Percentiles rank a stretch among this genome's conserved stretches.
Conservation (phyloP, 78 protist species). For the Guillardia theta region DNA sequence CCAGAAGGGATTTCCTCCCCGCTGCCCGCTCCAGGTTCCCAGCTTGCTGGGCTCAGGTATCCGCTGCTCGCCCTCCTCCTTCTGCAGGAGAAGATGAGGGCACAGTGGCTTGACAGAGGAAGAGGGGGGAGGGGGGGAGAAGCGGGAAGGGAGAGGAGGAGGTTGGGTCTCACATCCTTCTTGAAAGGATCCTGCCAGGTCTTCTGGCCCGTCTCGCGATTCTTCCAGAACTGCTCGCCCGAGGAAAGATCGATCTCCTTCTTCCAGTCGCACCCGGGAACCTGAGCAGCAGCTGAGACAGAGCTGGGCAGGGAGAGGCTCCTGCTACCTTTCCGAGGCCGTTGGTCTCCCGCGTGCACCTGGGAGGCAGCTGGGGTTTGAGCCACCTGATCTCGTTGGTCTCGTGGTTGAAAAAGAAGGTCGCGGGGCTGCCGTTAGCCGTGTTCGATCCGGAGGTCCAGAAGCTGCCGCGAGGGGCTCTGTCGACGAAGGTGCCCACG, state of each 20-base stretch:
- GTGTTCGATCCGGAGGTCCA: neutral
- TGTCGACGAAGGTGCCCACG: neutral
- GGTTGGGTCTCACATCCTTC: no score
- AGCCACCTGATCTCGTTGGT: neutral
- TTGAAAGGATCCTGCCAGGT: neutral
- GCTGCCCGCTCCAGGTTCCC: neutral
- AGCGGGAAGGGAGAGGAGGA: no score
- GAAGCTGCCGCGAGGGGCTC: neutral
- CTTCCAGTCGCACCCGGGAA: neutral
- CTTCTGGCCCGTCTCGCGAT: neutral
- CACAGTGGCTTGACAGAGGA: neutral
- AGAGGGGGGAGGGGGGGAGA: no score
- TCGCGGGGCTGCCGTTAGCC: neutral
- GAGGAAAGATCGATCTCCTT: neutral
- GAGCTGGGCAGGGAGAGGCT: no score
- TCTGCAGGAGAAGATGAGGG: neutral
- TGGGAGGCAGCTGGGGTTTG: neutral
- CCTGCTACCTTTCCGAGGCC: neutral
- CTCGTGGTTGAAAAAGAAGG: neutral
- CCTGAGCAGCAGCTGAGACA: no score
- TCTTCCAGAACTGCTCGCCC: neutral
- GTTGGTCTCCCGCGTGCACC: neutral
- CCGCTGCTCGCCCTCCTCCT: neutral
- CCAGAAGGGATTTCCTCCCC: neutral
- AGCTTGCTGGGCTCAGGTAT: no score